phyloP scores from a whole-genome alignment of 2,329 filamentous ascomycete genomes.

The Aotearoamyces nothofagi region DNA sequence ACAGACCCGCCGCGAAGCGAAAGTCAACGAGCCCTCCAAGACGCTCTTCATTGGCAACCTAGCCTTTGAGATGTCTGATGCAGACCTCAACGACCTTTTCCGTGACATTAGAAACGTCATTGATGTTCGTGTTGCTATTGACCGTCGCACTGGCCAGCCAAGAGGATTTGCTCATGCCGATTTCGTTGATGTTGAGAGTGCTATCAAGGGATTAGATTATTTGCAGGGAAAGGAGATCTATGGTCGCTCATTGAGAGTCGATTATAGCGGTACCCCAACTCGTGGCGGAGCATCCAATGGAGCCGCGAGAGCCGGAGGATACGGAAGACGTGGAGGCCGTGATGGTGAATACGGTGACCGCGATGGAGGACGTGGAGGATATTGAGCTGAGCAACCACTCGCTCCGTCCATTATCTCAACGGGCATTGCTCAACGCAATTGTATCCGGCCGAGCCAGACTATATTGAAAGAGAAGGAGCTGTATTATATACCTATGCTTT shows the following conservation, averaged over 20 bases:
- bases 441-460: no score
- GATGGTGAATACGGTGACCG: no score
- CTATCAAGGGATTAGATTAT: slow-evolving; percentile 39
- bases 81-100: slow-evolving; percentile 69
- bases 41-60: slow-evolving; percentile 78
- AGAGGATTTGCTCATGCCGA: slow-evolving; percentile 77
- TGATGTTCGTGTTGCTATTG: slow-evolving; percentile 70
- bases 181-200: slow-evolving; percentile 53
- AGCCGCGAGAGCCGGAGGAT: slow-evolving; percentile 2
- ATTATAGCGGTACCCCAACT: slow-evolving; percentile 36
- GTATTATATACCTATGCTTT: no score
- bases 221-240: slow-evolving; percentile 45
- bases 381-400: no score
- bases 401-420: no score
- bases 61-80: slow-evolving; percentile 72
- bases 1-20: slow-evolving; percentile 10
- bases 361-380: no score
- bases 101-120: slow-evolving; percentile 50
- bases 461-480: no score
- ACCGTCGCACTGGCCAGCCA: slow-evolving; percentile 65
- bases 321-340: slow-evolving; percentile 2
- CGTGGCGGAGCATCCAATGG: no score
- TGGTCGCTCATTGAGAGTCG: slow-evolving; percentile 48
- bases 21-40: slow-evolving; percentile 34
- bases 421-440: no score